These are phyloP conservation scores for Aureococcus anophagefferens DNA, from an alignment of 108 stramenopile species.

Conservation along the genomic window DNA sequence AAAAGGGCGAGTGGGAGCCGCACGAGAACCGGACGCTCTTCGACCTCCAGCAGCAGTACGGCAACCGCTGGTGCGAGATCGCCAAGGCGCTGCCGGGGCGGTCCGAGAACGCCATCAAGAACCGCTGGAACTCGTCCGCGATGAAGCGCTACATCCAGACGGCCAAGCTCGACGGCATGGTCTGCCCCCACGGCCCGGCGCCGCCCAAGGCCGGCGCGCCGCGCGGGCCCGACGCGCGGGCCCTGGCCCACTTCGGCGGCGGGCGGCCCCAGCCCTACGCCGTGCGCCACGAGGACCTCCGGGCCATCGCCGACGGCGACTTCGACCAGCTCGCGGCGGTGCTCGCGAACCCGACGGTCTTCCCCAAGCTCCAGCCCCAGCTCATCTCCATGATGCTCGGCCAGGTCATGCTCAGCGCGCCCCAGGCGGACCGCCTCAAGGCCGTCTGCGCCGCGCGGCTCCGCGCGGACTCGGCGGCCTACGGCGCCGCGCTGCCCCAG, in stretches of 20 bases:
- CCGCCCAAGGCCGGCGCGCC: too few species aligned
- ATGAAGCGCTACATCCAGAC: background rate
- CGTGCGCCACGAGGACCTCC: background rate
- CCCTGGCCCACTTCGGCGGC: too few species aligned
- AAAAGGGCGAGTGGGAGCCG: constrained; percentile 80
- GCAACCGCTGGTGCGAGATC: constrained; percentile 79
- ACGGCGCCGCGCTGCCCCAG: too few species aligned
- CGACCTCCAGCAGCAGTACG: constrained; percentile 58
- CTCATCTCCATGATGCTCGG: too few species aligned
- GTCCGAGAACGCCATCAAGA: constrained; percentile 93
- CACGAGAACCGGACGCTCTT: constrained; percentile 76
- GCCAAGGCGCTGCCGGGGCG: constrained; percentile 84
- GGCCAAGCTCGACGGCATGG: too few species aligned
- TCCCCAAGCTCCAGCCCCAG: background rate
- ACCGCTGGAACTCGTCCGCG: constrained; percentile 60
- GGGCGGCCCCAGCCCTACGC: too few species aligned
- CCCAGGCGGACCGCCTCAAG: too few species aligned
- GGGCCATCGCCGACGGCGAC: background rate
- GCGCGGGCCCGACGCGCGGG: too few species aligned
- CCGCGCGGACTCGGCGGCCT: too few species aligned
- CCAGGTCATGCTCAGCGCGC: too few species aligned
- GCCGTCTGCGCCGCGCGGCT: too few species aligned
- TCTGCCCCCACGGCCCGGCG: too few species aligned
- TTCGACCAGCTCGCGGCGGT: background rate
- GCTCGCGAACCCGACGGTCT: background rate